Conservation (phyloP, 1,139 yeast species). For the Debaryomyces subglobosus region DNA sequence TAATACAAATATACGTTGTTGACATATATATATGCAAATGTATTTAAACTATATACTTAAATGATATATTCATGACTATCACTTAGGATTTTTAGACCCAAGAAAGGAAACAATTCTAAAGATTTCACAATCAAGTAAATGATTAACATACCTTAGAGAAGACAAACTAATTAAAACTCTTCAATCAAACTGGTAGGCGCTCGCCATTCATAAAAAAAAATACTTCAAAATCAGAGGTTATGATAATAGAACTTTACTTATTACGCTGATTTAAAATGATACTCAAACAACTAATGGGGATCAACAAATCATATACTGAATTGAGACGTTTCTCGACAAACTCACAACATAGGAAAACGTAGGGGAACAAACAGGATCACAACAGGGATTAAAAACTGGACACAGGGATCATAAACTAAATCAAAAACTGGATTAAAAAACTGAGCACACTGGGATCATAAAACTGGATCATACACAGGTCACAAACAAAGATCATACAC, state of each 20-base stretch:
- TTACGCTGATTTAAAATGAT: background rate
- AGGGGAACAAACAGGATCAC: background rate
- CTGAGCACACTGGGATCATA: too few species aligned
- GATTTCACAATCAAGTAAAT: slow-evolving; percentile 4
- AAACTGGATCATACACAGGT: too few species aligned
- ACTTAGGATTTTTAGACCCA: slow-evolving; percentile 15
- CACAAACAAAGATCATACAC: too few species aligned
- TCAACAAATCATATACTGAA: background rate
- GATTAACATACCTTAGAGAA: slow-evolving; percentile 6
- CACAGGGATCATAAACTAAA: background rate
- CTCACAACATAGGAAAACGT: background rate
- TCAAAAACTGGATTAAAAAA: too few species aligned
- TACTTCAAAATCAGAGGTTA: slow-evolving; percentile 5
- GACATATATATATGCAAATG: background rate
- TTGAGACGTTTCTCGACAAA: background rate
- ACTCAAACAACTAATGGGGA: background rate
- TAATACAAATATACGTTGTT: slow-evolving; percentile 5
- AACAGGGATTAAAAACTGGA: background rate
- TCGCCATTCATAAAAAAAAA: background rate
- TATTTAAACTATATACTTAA: background rate
- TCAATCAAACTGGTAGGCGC: background rate
- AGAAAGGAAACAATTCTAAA: slow-evolving; percentile 10
- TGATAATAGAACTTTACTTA: background rate
- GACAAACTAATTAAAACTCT: slow-evolving; percentile 5
- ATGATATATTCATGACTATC: slow-evolving; percentile 4